Evolutionary conservation across 306 rosid species (phyloP), one percentile per base, ranked within the genome.

Genomic region (Canavalia gladiata): DNA sequence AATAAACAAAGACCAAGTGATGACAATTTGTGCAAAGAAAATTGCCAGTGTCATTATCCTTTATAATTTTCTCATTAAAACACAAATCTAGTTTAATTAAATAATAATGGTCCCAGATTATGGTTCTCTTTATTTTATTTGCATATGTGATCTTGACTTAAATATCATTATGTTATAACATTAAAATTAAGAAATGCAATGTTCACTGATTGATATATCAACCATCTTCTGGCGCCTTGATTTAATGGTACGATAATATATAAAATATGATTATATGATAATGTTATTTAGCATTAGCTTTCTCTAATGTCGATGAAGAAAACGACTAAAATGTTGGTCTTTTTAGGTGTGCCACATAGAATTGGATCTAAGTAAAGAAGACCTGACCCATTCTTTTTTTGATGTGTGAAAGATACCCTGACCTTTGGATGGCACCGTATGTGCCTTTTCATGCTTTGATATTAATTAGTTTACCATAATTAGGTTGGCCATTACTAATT

Each of bases 211-310:
- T 37, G 33, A 66, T 70, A 54, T 77, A 8, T 25, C 63, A 31
- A 29, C 72, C 55, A 77, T 34, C 77, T 18, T 47, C 39, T 55
- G 0, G 6, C 29, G 57, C 57, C 71, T 42, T 45, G 58, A 58
- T 65, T 57, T 42, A 74, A 41, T 65, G 42, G 31, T 81, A 63
- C 29, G 83, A 86, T 86, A 84, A 84, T 49, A 28, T 84, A 68
- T 46, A 69, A 74, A 74, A 86, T 72, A 39, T 30, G 63, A 34
- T 18, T 18, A 18, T 6, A 43, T 31, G 88, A 85, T 90, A 84
- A 81, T 78, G 73, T 78, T 78, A 55, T 47, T 74, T 84, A 81
- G 45, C 55, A 74, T 45, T 30, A 76, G 60, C 71, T 74, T 77
- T 91, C n/a, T 59, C 80, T 54, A 28, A 25, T 49, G 5, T 78